These are phyloP conservation scores for Heterobasidion occidentale DNA, from an alignment of 1,284 basidiomycete genomes.

Conservation along the genomic window DNA sequence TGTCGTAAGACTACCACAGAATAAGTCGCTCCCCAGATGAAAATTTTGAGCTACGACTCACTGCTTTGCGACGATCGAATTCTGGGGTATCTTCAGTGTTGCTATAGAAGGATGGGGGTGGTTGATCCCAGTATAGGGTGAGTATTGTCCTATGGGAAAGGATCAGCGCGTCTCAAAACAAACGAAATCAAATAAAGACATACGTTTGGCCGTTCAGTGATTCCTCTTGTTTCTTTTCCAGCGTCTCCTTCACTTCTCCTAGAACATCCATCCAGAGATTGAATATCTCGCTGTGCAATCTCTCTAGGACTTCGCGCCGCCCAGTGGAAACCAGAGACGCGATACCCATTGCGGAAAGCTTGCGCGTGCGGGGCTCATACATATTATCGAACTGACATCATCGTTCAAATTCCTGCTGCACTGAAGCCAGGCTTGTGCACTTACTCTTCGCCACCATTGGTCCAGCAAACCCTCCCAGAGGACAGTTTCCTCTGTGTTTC, in stretches of 20 bases:
- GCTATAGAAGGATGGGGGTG: slow-evolving; percentile 43
- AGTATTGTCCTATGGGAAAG: slow-evolving; percentile 19
- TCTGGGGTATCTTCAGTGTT: slow-evolving; percentile 60
- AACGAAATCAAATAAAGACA: too few relatives aligned
- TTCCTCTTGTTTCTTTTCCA: slow-evolving; percentile 30
- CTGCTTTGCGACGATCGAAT: slow-evolving; percentile 59
- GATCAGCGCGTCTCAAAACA: background rate
- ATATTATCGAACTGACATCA: slow-evolving; percentile 71
- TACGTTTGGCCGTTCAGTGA: slow-evolving; percentile 19
- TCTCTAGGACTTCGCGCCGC: slow-evolving; percentile 58
- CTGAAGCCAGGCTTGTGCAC: slow-evolving; percentile 33
- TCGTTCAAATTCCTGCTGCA: background rate
- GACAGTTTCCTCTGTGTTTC: slow-evolving; percentile 40
- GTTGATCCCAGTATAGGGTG: slow-evolving; percentile 61
- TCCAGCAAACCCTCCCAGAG: slow-evolving; percentile 63
- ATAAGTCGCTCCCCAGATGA: background rate
- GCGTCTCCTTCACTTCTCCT: slow-evolving; percentile 75
- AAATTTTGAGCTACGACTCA: slow-evolving; percentile 23
- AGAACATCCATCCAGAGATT: slow-evolving; percentile 90
- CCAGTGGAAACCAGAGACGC: slow-evolving; percentile 66
- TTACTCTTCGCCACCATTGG: slow-evolving; percentile 76
- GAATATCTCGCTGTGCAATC: slow-evolving; percentile 69
- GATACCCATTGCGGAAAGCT: slow-evolving; percentile 68
- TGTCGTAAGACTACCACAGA: slow-evolving; percentile 44
- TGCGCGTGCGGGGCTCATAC: slow-evolving; percentile 70